These are phyloP conservation scores for Lactarius vividus DNA, from an alignment of 768 basidiomycete genomes.

Conservation along the genomic window DNA sequence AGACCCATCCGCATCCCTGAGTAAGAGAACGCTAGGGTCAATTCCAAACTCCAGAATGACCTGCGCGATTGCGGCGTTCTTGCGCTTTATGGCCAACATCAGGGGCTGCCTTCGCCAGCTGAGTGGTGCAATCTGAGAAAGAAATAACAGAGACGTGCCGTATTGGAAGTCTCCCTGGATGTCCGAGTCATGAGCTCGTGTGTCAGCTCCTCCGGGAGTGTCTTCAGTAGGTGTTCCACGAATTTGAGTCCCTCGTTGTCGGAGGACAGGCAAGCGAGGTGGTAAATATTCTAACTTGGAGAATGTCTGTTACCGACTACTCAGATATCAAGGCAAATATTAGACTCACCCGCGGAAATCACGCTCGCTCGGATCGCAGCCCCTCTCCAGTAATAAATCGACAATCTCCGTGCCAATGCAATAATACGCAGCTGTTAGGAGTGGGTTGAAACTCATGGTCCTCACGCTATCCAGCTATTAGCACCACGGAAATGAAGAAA, in stretches of 20 bases:
- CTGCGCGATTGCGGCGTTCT: slow-evolving; percentile 32
- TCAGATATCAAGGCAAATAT: not conserved
- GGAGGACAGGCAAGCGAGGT: slow-evolving; percentile 40
- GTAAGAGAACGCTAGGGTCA: slow-evolving; percentile 35
- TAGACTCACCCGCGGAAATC: slow-evolving; percentile 46
- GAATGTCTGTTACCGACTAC: not conserved
- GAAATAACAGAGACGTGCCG: slow-evolving; percentile 37
- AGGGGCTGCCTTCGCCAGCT: slow-evolving; percentile 43
- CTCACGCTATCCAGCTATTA: slow-evolving; percentile 40
- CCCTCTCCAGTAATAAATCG: slow-evolving; percentile 50
- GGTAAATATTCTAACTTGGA: slow-evolving; percentile 56
- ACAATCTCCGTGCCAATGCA: slow-evolving; percentile 37
- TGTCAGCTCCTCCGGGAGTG: slow-evolving; percentile 50
- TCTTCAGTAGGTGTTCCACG: slow-evolving; percentile 45
- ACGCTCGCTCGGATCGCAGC: slow-evolving; percentile 43
- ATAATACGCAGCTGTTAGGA: slow-evolving; percentile 43
- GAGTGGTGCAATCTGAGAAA: not conserved
- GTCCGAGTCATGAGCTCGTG: slow-evolving; percentile 45
- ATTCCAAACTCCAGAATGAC: slow-evolving; percentile 41
- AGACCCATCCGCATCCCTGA: slow-evolving; percentile 48
- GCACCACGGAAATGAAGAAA: not conserved
- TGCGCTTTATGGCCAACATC: slow-evolving; percentile 48
- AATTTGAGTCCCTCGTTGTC: slow-evolving; percentile 30
- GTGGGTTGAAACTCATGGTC: slow-evolving; percentile 44
- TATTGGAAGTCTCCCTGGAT: slow-evolving; percentile 46